Percentiles rank a stretch among this genome's conserved stretches.
These are phyloP conservation scores for Talaromyces sp. DNA, from an alignment of 2,329 filamentous ascomycete genomes.

Conservation along the genomic window DNA sequence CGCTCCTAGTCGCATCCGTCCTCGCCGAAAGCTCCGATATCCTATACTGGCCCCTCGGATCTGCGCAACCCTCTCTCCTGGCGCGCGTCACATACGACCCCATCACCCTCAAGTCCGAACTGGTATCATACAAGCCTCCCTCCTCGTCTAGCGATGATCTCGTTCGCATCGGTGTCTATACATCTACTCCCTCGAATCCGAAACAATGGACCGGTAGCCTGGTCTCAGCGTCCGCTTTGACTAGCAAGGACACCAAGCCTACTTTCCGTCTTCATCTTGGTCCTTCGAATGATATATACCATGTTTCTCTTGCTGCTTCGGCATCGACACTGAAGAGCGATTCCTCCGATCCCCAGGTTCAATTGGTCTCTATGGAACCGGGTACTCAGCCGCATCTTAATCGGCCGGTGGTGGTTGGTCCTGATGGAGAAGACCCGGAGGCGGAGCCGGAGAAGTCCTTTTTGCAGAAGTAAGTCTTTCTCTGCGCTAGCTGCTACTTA, in stretches of 20 bases:
- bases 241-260: constrained; percentile 27
- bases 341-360: constrained; percentile 29
- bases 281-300: constrained; percentile 40
- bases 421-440: constrained; percentile 42
- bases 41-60: constrained; percentile 40
- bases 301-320: constrained; percentile 41
- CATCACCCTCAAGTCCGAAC: constrained; percentile 35
- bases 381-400: constrained; percentile 45
- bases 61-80: constrained; percentile 38
- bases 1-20: constrained; percentile 15
- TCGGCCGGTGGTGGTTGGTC: constrained; percentile 41
- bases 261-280: constrained; percentile 45
- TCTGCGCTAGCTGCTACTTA: neutral
- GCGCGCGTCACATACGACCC: constrained; percentile 48
- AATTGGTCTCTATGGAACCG: constrained; percentile 35
- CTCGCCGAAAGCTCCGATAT: constrained; percentile 35
- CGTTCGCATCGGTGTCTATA: constrained; percentile 57
- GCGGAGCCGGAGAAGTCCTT: constrained; percentile 47
- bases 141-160: constrained; percentile 45
- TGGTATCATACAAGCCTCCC: constrained; percentile 45
- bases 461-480: constrained; percentile 44
- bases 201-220: constrained; percentile 47
- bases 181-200: constrained; percentile 29
- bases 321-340: constrained; percentile 16
- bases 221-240: constrained; percentile 40